Base-by-base conservation (phyloP, 352 stramenopile genomes). In the Globisporangium nunn region DNA sequence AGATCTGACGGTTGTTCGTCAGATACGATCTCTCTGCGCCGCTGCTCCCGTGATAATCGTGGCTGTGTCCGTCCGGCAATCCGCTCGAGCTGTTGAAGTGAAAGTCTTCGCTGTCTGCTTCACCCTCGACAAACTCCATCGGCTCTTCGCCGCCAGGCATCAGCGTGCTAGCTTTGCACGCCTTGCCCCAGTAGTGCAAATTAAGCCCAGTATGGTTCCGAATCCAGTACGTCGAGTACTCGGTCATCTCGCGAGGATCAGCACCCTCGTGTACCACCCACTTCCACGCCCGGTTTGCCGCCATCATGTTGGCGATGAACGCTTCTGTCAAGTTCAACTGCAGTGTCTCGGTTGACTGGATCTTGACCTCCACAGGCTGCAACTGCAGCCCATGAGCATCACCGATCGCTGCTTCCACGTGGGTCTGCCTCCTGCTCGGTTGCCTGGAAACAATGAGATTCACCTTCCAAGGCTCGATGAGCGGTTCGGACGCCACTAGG, bases 191-290 rank as follows among this genome's bases (percentile, higher is more conserved):
- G 50, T 94, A 94, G 17, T 76, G 69, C 56, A 95, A 62, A n/a
- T 66, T 67, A 35, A 95, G 66, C 31, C 85, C 85, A 3, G 81
- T 95, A 30, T 91, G 78, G 59, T 95, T 95, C 54, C 85, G 78
- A 46, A 94, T 92, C 77, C 81, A 91, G 54, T 92, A 92, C 14
- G 82, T 87, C 33, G 85, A 94, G 60, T 91, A 91, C 48, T 91
- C 78, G 11, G 74, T 82, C 67, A 85, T 86, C 61, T 91, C 78
- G 15, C 77, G 72, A 6, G 79, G 79, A 61, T 87, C 79, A 10
- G 68, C 75, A 35, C 76, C 72, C 61, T 82, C 76, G n/a, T 85
- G 77, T 8, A 75, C 70, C 30, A 91, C 75, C 81, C 81, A 93
- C 47, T 84, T 62, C 83, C 83, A 93, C 45, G 83, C 81, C 50